phyloP scores from a whole-genome alignment of 306 rosid genomes.

The Mimosa bimucronata region DNA sequence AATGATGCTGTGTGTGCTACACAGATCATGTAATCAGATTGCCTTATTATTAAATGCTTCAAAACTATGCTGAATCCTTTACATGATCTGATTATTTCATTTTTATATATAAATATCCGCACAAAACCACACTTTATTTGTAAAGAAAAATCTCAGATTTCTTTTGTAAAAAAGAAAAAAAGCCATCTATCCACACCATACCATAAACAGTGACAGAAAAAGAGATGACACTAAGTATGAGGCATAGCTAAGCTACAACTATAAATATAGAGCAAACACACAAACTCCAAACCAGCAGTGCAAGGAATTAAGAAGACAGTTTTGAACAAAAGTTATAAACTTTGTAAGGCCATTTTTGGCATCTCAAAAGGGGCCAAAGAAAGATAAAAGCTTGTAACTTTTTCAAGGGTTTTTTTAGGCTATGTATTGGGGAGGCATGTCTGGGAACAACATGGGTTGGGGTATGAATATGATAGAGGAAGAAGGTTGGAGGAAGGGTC shows the following conservation, averaged over 20 bases:
- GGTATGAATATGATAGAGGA: constrained; percentile 59
- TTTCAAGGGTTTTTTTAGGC: not conserved
- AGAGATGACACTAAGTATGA: constrained; percentile 17
- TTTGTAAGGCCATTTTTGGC: constrained; percentile 2
- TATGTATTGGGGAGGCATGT: constrained; percentile 68
- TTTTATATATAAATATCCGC: not conserved
- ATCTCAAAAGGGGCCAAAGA: not conserved
- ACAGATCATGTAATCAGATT: not conserved
- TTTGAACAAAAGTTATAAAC: constrained; percentile 16
- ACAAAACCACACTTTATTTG: constrained; percentile 5
- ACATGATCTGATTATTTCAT: not conserved
- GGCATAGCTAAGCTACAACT: constrained; percentile 37
- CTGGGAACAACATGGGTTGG: constrained; percentile 70
- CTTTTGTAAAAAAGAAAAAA: constrained; percentile 14
- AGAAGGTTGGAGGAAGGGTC: constrained; percentile 95
- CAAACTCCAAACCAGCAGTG: constrained; percentile 35
- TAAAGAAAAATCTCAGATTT: not conserved
- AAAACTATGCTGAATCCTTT: not conserved
- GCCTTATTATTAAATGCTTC: not conserved
- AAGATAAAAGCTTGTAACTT: not conserved
- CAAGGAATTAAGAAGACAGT: constrained; percentile 42
- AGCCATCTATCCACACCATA: constrained; percentile 30
- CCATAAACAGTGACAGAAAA: constrained; percentile 45
- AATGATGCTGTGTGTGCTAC: not conserved
- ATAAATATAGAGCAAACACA: constrained; percentile 64